Base-by-base conservation (phyloP, 495 filamentous ascomycete species). In the Talaromyces trachyspermus region DNA sequence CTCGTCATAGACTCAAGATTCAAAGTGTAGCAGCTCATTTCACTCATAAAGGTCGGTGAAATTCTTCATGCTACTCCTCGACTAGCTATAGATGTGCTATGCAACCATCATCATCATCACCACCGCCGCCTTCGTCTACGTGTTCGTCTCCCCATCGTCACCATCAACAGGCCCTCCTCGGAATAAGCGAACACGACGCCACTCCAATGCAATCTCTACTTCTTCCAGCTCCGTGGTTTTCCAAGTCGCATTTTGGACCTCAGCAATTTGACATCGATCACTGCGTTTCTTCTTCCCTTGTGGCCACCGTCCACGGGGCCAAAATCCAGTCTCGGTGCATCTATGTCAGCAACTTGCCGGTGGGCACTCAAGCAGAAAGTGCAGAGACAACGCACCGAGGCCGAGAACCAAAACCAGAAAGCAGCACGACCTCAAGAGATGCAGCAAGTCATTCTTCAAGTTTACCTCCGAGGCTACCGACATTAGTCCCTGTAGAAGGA, bases 261-360 rank as follows among this genome's bases (percentile, higher is more conserved):
- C 52, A 61, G 50, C 58, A 61, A 54, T 70, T 67, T 53, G 60
- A 61, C 52, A 54, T 61, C 61, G 79, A 83, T 64, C 76, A 81
- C 62, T 77, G 81, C 62, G 75, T 76, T 67, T 78, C 81, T 59
- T 70, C 77, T 65, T 79, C 86, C 60, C 83, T 73, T 82, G 66
- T 73, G 76, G 64, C 77, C 80, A 74, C 71, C 77, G 63, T 72
- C 71, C 74, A 79, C 82, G 79, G 76, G 78, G 76, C 64, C 80
- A 75, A 71, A 75, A 74, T 74, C 69, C 65, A 79, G 73, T 70
- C 78, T 76, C 55, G 72, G 76, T 78, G 81, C 80, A 65, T 78
- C 63, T 77, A 90, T 90, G 86, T 88, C 86, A 81, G 82, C 64
- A 84, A 83, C 71, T 80, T 82, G 29, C 44, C 44, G 26, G 37